phyloP scores from a whole-genome alignment of 2,329 filamentous ascomycete genomes.

The Microascus cirrosus region DNA sequence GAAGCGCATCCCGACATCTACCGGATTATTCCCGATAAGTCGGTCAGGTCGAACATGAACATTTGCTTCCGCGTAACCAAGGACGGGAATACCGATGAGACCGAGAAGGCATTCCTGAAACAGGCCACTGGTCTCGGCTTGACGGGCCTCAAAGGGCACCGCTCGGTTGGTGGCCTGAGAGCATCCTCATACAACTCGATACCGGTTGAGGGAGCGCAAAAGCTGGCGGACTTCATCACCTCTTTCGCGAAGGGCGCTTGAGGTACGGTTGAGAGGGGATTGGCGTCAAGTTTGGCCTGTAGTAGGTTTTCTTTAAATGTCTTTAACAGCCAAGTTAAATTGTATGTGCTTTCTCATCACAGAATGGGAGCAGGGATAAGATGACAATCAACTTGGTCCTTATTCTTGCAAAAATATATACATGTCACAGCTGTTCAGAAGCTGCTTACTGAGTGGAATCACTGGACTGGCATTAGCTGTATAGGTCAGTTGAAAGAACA shows the following conservation, averaged over 20 bases:
- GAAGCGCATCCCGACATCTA: conserved; percentile 68
- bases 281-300: background rate
- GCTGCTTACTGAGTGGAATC: no score
- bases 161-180: conserved; percentile 76
- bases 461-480: background rate
- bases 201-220: conserved; percentile 52
- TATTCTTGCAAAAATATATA: background rate
- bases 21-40: conserved; percentile 63
- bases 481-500: background rate
- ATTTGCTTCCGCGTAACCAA: conserved; percentile 74
- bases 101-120: conserved; percentile 72
- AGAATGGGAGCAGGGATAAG: background rate
- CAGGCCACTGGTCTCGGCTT: conserved; percentile 58
- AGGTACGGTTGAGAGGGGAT: background rate
- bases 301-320: background rate
- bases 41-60: conserved; percentile 80
- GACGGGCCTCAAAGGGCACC: conserved; percentile 78
- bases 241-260: conserved; percentile 28
- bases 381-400: conserved; percentile 1
- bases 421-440: no score
- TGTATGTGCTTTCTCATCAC: background rate
- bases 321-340: background rate
- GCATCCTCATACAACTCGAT: conserved; percentile 87
- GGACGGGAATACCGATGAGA: conserved; percentile 48
- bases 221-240: conserved; percentile 53